phyloP scores from a whole-genome alignment of 495 filamentous ascomycete genomes.

The Margaritispora aquatica region DNA sequence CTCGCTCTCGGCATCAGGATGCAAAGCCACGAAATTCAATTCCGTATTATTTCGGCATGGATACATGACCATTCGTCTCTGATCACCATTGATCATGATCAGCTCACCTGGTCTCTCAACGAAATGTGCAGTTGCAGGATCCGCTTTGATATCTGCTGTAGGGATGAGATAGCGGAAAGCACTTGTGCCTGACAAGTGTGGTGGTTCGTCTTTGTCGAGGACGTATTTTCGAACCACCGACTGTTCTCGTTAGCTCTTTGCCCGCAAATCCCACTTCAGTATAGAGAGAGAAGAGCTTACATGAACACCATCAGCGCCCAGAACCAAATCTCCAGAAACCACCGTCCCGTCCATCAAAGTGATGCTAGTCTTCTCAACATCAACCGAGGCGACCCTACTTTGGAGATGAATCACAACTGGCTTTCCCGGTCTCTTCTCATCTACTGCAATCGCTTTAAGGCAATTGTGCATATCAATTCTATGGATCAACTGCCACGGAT shows the following conservation, averaged over 20 bases:
- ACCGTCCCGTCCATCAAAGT: constrained; percentile 33
- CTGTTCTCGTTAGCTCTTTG: too few relatives aligned
- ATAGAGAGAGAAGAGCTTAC: not conserved
- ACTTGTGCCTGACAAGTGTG: constrained; percentile 45
- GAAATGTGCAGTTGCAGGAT: constrained; percentile 44
- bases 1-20: constrained; percentile 37
- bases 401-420: constrained; percentile 36
- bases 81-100: constrained; percentile 36
- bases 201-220: constrained; percentile 29
- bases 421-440: constrained; percentile 26
- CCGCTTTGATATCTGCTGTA: constrained; percentile 34
- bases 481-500: constrained; percentile 36
- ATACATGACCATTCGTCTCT: constrained; percentile 49
- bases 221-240: constrained; percentile 29
- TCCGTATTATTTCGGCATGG: constrained; percentile 47
- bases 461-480: constrained; percentile 39
- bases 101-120: constrained; percentile 38
- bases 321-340: constrained; percentile 30
- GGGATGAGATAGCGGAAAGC: constrained; percentile 55
- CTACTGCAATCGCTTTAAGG: constrained; percentile 34
- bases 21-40: constrained; percentile 55
- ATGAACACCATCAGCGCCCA: constrained; percentile 35
- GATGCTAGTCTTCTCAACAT: constrained; percentile 34
- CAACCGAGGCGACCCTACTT: constrained; percentile 37
- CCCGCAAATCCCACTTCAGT: constrained; percentile 27